A percentile compares a stretch with the other conserved stretches of the same genome.
phyloP scores from a whole-genome alignment of 2,329 filamentous ascomycete species.

The Biscogniauxia sp. region DNA sequence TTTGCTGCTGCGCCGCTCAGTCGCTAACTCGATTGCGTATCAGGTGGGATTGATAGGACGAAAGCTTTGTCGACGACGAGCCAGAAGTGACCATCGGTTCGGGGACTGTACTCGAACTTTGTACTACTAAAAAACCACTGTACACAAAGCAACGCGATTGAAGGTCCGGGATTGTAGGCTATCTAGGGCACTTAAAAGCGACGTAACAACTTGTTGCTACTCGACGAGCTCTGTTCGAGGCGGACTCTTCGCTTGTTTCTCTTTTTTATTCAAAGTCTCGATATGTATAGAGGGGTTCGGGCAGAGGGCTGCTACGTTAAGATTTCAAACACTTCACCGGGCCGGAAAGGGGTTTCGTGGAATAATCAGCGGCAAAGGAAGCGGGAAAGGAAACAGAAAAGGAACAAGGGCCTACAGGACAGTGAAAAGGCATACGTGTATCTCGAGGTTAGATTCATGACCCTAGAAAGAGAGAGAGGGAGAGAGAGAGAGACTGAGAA shows the following conservation, averaged over 20 bases:
- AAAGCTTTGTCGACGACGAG: not conserved
- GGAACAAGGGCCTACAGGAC: not conserved
- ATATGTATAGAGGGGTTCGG: not conserved
- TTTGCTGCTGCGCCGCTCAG: not conserved
- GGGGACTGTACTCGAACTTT: constrained; percentile 5
- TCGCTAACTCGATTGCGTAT: not conserved
- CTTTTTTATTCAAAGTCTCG: not conserved
- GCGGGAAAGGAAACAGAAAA: not conserved
- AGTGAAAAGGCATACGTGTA: not conserved
- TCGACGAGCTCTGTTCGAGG: not conserved
- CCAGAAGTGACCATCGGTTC: not conserved
- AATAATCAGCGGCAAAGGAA: not conserved
- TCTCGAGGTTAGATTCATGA: not conserved
- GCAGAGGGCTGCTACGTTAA: not conserved
- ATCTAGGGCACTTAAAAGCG: not conserved
- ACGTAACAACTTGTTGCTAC: not conserved
- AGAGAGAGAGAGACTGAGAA: no score
- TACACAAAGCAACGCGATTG: constrained; percentile 16
- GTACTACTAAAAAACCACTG: constrained; percentile 18
- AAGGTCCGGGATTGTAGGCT: not conserved
- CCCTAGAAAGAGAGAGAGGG: no score
- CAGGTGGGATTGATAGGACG: constrained; percentile 32
- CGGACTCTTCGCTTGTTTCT: not conserved
- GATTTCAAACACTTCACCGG: not conserved
- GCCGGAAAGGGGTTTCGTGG: not conserved